A percentile compares a stretch with the other conserved stretches of the same genome.
These are phyloP conservation scores for Remersonia thermophila DNA, from an alignment of 2,329 filamentous ascomycete genomes.

Conservation along the genomic window DNA sequence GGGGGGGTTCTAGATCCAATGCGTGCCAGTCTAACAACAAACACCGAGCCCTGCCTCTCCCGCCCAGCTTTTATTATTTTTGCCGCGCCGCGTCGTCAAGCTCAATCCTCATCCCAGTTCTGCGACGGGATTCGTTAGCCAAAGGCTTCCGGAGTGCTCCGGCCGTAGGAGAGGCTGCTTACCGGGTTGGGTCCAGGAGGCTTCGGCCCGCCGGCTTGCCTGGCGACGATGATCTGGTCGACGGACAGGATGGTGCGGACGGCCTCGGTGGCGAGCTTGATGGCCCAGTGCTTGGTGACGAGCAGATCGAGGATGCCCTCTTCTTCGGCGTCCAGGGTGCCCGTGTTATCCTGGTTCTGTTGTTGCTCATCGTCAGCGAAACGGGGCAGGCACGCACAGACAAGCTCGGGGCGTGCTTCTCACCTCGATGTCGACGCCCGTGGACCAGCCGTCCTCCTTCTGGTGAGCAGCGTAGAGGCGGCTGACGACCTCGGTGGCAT, in stretches of 20 bases:
- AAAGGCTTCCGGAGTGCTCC: background rate
- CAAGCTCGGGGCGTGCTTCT: constrained; percentile 12
- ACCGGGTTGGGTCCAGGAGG: constrained; percentile 82
- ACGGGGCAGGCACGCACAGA: background rate
- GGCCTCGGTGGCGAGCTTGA: constrained; percentile 90
- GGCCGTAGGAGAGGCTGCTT: constrained; percentile 21
- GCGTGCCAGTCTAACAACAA: background rate
- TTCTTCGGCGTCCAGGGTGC: constrained; percentile 73
- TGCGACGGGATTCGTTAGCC: constrained; percentile 23
- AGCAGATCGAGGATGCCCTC: constrained; percentile 87
- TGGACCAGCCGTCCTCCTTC: constrained; percentile 74
- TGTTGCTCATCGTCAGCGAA: no score
- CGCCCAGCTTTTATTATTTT: background rate
- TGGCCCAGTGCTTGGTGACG: constrained; percentile 89
- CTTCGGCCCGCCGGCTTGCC: constrained; percentile 95
- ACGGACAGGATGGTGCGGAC: constrained; percentile 89
- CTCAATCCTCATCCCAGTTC: constrained; percentile 54
- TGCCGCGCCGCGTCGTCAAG: background rate
- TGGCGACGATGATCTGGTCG: constrained; percentile 96
- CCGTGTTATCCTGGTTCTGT: constrained; percentile 63
- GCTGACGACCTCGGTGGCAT: constrained; percentile 93
- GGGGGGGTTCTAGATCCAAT: no score
- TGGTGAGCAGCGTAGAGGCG: constrained; percentile 87
- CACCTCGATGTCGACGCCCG: constrained; percentile 87
- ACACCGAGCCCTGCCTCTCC: background rate